phyloP scores from a whole-genome alignment of 2,329 filamentous ascomycete species.

The Nemania serpens region DNA sequence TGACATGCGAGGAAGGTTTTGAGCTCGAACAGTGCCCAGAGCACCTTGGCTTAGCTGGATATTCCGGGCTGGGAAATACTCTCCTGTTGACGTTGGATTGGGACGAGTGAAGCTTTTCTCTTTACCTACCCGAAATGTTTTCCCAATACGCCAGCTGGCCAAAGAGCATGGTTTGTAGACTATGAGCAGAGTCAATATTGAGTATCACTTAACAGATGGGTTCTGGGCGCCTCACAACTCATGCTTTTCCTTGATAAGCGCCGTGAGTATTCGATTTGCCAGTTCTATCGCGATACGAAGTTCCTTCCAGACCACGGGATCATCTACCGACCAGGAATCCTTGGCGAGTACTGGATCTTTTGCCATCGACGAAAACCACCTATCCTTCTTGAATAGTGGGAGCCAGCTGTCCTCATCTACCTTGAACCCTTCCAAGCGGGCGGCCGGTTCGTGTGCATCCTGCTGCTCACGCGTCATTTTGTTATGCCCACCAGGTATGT shows the following conservation, averaged over 20 bases:
- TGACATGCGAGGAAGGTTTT: background rate
- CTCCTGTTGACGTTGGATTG: background rate
- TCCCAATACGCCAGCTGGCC: slow-evolving; percentile 10
- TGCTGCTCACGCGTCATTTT: background rate
- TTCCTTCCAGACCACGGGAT: slow-evolving; percentile 11
- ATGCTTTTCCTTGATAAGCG: slow-evolving; percentile 19
- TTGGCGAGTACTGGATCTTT: background rate
- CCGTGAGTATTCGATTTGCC: slow-evolving; percentile 17
- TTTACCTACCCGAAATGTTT: background rate
- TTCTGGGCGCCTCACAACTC: slow-evolving; percentile 21
- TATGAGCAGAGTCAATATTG: slow-evolving; percentile 12
- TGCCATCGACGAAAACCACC: slow-evolving; percentile 1
- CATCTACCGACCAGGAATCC: slow-evolving; percentile 14
- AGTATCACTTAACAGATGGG: background rate
- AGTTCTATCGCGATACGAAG: slow-evolving; percentile 17
- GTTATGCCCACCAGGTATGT: slow-evolving; percentile 14
- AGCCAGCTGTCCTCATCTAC: slow-evolving; percentile 22
- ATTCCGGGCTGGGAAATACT: too few species aligned
- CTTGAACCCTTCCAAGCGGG: slow-evolving; percentile 1
- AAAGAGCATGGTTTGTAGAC: slow-evolving; percentile 19
- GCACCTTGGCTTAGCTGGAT: too few species aligned
- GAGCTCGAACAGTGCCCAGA: background rate
- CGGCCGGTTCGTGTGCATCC: background rate
- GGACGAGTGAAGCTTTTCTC: background rate
- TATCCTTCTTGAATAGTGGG: slow-evolving; percentile 12